Evolutionary conservation across 306 rosid genomes (phyloP).

Genomic region (Pachyrhizus erosus): DNA sequence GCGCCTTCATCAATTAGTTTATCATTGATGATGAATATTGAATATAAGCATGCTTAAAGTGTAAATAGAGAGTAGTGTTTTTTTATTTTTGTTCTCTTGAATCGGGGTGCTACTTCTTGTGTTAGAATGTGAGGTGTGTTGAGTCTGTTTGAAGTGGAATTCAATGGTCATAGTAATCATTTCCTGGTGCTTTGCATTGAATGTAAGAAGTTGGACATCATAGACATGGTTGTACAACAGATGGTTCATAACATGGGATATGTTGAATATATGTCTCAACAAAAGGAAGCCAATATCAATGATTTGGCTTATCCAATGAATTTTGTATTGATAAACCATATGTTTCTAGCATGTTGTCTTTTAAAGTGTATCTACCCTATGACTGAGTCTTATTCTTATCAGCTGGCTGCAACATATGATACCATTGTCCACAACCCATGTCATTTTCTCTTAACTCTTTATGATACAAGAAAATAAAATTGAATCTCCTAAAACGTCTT

Average conservation of each 20-base stretch:
- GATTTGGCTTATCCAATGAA: background rate
- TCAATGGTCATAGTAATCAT: background rate
- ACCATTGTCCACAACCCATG: background rate
- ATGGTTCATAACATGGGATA: slow-evolving; percentile 12
- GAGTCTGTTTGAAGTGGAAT: slow-evolving; percentile 5
- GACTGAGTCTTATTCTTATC: background rate
- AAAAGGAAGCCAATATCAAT: background rate
- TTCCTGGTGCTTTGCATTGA: background rate
- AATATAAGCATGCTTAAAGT: slow-evolving; percentile 15
- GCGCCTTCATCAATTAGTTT: background rate
- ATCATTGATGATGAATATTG: background rate
- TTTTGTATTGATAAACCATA: background rate
- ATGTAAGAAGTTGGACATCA: slow-evolving; percentile 11
- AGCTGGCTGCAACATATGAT: background rate
- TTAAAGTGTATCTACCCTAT: background rate
- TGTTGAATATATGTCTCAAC: background rate
- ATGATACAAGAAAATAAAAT: background rate
- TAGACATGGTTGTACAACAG: background rate
- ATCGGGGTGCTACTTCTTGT: background rate
- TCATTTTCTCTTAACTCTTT: background rate
- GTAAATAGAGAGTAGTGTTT: slow-evolving; percentile 6
- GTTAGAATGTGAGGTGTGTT: slow-evolving; percentile 3
- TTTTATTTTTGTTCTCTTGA: slow-evolving; percentile 3
- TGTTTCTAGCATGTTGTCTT: too few relatives aligned
- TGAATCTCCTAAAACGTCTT: background rate